These are phyloP conservation scores for Apiospora phragmitis DNA, from an alignment of 2,329 filamentous ascomycete genomes.

Conservation along the genomic window DNA sequence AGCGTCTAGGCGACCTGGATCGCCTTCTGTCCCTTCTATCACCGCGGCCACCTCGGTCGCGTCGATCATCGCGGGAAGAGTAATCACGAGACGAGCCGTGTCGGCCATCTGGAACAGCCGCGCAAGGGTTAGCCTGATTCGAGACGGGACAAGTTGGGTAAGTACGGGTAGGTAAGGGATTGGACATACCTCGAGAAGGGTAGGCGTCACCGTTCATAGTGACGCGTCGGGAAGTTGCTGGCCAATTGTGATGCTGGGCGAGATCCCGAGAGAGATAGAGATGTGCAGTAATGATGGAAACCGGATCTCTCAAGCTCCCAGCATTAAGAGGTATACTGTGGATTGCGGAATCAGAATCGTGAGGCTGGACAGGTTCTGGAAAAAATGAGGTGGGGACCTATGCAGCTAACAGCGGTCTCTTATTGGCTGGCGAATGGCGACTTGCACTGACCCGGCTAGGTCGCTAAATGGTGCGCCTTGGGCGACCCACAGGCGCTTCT, in stretches of 20 bases:
- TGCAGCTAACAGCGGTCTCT: neutral
- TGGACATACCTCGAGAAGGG: constrained; percentile 68
- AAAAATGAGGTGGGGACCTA: constrained; percentile 8
- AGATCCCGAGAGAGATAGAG: constrained; percentile 6
- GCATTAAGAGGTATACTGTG: neutral
- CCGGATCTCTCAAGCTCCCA: constrained; percentile 17
- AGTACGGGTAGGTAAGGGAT: constrained; percentile 14
- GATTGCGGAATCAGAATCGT: neutral
- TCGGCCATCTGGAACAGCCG: constrained; percentile 42
- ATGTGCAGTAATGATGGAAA: constrained; percentile 7
- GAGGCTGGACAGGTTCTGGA: constrained; percentile 8
- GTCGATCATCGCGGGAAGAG: constrained; percentile 45
- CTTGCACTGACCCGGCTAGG: neutral
- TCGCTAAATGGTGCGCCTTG: neutral
- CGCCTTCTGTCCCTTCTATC: constrained; percentile 41
- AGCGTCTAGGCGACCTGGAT: constrained; percentile 64
- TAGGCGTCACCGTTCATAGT: constrained; percentile 87
- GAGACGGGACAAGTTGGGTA: constrained; percentile 7
- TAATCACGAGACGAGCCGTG: constrained; percentile 57
- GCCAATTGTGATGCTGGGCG: constrained; percentile 14
- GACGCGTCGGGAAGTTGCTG: constrained; percentile 13
- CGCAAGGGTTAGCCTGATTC: constrained; percentile 23
- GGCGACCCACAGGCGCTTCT: neutral
- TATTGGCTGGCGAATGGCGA: neutral
- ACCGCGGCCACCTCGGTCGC: constrained; percentile 44